A percentile compares a stretch with the other conserved stretches of the same genome.
Conservation (phyloP, 805 yeast genomes). For the Maudiozyma saulgeensis region DNA sequence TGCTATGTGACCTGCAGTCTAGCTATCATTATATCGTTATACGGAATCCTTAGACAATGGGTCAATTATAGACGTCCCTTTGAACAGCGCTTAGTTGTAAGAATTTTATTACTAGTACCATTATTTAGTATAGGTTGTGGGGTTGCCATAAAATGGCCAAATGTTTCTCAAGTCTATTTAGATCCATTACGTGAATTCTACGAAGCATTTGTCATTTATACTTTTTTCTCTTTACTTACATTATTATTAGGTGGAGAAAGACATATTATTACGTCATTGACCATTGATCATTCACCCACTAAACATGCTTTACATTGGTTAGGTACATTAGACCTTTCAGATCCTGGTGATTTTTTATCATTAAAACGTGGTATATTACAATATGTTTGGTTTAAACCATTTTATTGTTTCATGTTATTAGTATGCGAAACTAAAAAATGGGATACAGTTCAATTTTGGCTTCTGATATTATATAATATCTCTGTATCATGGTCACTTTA, state of each 20-base stretch:
- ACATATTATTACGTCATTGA: slow-evolving; percentile 60
- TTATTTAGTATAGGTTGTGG: slow-evolving; percentile 68
- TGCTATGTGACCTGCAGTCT: not conserved
- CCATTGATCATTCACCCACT: slow-evolving; percentile 52
- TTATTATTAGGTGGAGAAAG: slow-evolving; percentile 88
- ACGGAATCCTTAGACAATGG: slow-evolving; percentile 45
- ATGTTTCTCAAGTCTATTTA: slow-evolving; percentile 34
- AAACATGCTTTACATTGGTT: slow-evolving; percentile 47
- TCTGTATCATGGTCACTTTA: slow-evolving; percentile 78
- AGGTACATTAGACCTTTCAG: slow-evolving; percentile 69
- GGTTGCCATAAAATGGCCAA: slow-evolving; percentile 40
- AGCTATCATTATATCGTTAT: slow-evolving; percentile 34
- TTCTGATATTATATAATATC: slow-evolving; percentile 66
- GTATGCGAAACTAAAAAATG: slow-evolving; percentile 38
- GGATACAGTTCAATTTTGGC: slow-evolving; percentile 39
- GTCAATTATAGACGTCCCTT: slow-evolving; percentile 77
- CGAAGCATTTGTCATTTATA: slow-evolving; percentile 92
- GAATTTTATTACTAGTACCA: slow-evolving; percentile 79
- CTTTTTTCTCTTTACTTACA: slow-evolving; percentile 77
- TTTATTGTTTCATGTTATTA: slow-evolving; percentile 50
- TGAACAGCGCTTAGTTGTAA: slow-evolving; percentile 74
- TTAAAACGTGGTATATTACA: slow-evolving; percentile 84
- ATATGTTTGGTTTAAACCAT: slow-evolving; percentile 90
- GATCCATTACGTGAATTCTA: slow-evolving; percentile 83
- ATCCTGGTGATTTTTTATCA: slow-evolving; percentile 66